These are phyloP conservation scores for Daldinia grandis DNA, from an alignment of 495 filamentous ascomycete genomes.

Conservation along the genomic window DNA sequence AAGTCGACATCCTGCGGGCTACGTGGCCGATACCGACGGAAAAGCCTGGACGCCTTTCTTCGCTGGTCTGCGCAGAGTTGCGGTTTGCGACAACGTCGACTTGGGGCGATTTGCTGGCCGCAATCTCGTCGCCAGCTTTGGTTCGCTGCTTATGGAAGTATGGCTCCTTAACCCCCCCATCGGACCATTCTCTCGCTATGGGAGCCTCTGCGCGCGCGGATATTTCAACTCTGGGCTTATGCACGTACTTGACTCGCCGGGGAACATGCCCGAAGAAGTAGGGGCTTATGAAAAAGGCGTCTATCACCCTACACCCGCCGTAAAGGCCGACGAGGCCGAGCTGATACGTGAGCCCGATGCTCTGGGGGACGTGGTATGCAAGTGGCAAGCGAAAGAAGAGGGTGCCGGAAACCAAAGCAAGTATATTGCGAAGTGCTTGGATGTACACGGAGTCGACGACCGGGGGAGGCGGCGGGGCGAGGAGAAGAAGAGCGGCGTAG, in stretches of 20 bases:
- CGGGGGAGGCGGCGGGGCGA: slow-evolving; percentile 32
- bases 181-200: slow-evolving; percentile 14
- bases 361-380: slow-evolving; percentile 32
- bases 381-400: slow-evolving; percentile 36
- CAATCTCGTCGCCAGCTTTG: background rate
- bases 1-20: slow-evolving; percentile 19
- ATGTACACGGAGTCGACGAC: slow-evolving; percentile 13
- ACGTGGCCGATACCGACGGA: slow-evolving; percentile 1
- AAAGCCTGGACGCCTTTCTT: slow-evolving; percentile 12
- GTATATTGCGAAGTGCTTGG: slow-evolving; percentile 21
- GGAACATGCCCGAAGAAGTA: slow-evolving; percentile 33
- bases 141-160: background rate
- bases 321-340: slow-evolving; percentile 35
- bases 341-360: slow-evolving; percentile 36
- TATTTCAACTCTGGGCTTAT: slow-evolving; percentile 15
- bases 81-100: background rate
- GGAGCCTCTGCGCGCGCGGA: background rate
- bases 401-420: slow-evolving; percentile 22
- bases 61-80: background rate
- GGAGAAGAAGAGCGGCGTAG: slow-evolving; percentile 28
- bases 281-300: slow-evolving; percentile 35
- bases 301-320: slow-evolving; percentile 31
- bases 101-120: background rate
- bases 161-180: slow-evolving; percentile 23
- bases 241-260: slow-evolving; percentile 28